Conservation (phyloP, 345 rosid species). For the thale cress (Arabidopsis thaliana) region TAIR10.1 NC_003074.8:592001-592500, state of each 20-base stretch:
- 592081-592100: neutral
- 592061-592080: slow-evolving; percentile 63
- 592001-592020: slow-evolving; percentile 79
- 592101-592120: neutral
- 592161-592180: slow-evolving; percentile 53
- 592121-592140: slow-evolving; percentile 20
- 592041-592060: slow-evolving; percentile 66
- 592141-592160: neutral
- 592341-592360: neutral
- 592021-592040: slow-evolving; percentile 94
- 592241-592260: slow-evolving; percentile 55
- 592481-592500: slow-evolving; percentile 65
- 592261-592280: neutral
- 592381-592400: slow-evolving; percentile 18
- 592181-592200: slow-evolving; percentile 63
- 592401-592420: neutral
- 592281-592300: neutral
- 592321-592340: slow-evolving; percentile 19
- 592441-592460: slow-evolving; percentile 69
- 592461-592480: slow-evolving; percentile 74
- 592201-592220: slow-evolving; percentile 63
- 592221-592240: slow-evolving; percentile 60
- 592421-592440: neutral
- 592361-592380: neutral
- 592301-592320: neutral